Evolutionary conservation across 2,329 filamentous ascomycete species (phyloP).

Genomic region (Aspergillus brunneoviolaceus): DNA sequence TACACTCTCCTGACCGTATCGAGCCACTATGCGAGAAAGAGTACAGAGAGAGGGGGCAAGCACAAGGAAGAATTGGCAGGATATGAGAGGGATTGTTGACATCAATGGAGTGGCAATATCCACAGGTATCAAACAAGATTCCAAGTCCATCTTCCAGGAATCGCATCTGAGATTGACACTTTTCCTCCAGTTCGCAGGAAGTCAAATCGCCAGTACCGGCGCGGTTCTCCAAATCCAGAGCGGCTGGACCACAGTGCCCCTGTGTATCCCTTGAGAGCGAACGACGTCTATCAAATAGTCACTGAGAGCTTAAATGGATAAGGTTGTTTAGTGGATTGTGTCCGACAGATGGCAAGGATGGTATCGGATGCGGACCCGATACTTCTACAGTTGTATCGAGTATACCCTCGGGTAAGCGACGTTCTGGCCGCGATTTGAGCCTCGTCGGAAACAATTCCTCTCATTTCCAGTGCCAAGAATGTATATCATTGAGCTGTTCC

Average conservation of each 20-base stretch:
- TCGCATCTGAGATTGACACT: no score
- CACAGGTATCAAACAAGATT: no score
- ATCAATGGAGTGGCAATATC: no score
- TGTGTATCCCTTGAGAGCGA: neutral
- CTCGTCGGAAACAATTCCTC: constrained; percentile 12
- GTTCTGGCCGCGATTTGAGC: neutral
- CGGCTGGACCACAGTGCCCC: neutral
- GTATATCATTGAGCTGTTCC: constrained; percentile 3
- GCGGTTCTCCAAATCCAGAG: neutral
- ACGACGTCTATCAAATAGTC: neutral
- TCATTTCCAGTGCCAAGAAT: constrained; percentile 2
- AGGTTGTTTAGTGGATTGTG: neutral
- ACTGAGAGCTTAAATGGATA: neutral
- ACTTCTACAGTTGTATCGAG: neutral
- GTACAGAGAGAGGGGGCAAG: no score
- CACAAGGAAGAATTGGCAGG: no score
- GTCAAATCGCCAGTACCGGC: neutral
- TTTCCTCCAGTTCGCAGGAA: no score
- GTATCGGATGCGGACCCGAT: constrained; percentile 4
- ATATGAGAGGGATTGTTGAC: no score
- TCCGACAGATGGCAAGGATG: neutral
- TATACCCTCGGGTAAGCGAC: constrained; percentile 14
- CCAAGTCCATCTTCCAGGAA: no score
- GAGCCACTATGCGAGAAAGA: no score
- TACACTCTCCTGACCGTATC: no score